Base-by-base conservation (phyloP, 805 yeast species). In the Barnettozyma californica region DNA sequence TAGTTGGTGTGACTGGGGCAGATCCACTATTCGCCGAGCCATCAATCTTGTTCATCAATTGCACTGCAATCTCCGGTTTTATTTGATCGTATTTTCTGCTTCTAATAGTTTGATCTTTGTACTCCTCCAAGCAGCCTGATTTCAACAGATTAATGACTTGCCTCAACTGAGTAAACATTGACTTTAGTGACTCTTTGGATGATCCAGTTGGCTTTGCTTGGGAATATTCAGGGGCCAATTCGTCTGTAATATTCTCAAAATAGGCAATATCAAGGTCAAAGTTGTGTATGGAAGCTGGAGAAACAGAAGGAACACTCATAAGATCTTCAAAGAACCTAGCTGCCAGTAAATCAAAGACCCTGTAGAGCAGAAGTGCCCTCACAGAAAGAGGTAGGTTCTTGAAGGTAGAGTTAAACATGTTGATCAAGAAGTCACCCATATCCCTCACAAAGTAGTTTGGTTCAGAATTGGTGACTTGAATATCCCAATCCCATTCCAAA, bases 311-410 rank as follows among this genome's bases (percentile, higher is more conserved):
- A 18, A 76, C 75, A 34, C 74, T 66, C 41, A 80, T 70, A 51
- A 91, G 70, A 9, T 82, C 71, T 40, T 75, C 74, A 52, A 86
- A 70, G 63, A 92, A 79, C 52, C 83, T 79, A 37, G 83, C 78
- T 0, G 95, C 82, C 51, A 94, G 76, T 54, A 86, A 82, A 68
- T 91, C 98, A 63, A 87, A 88, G 25, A 92, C 89, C 61, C 95
- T 78, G 55, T 89, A 82, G 51, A 91, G 76, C n/a, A 95, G 78
- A 51, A 90, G 69, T 3, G 92, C 82, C 56, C 87, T 79, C 49
- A 92, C 82, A 5, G 86, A 77, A 41, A 76, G 75, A 0, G 98
- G 97, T 42, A 94, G 71, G 50, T 85, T 86, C 10, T 85, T 83
- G 57, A 94, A 79, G 14, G 95, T 89, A 1, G 95, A 83, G 45